Evolutionary conservation across 768 basidiomycete species (phyloP), one percentile per base, ranked within the genome.

Genomic region (Gymnopilus dilepis): DNA sequence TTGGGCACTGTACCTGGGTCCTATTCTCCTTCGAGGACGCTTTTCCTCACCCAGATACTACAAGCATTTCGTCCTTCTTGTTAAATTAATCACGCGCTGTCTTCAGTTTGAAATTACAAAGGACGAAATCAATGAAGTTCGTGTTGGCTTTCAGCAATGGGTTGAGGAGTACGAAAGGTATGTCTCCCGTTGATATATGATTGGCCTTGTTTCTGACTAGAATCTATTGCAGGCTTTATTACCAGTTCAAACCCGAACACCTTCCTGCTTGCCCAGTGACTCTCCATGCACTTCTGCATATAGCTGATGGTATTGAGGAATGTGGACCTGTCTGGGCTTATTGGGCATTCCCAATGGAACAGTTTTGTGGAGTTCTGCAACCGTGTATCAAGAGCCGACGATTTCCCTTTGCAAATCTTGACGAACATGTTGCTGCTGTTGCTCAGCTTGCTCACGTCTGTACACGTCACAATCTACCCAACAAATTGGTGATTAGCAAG

Each of bases 331-430:
- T 77, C 11, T 79, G 78, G 75, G 60, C 65, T 0, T 74, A 71
- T 50, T 77, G 78, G 78, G 69, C 76, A 8, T 80, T 79, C 65
- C 67, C 71, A 0, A 78, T 78, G 72, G 79, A 80, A 60, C 66
- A 74, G 4, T 77, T 72, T 58, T 80, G 79, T 59, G 73, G 77
- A 0, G 26, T 19, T 2, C 59, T 81, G 2, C 54, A 60, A 19
- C 69, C 62, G 2, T 62, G 64, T 1, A 69, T 79, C 56, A 65
- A 63, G 33, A 76, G 70, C 40, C 68, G 72, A 19, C 56, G 67
- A 2, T 67, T 72, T 63, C 78, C 78, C n/a, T 80, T 67, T 62
- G 65, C 68, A 15, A 64, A 65, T 4, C 62, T 81, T 15, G 69
- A 72, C 55, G 57, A 61, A n/a, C 73, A 67, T 50, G 62, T 75